Percentiles rank a stretch among this genome's conserved stretches.
These are phyloP conservation scores for Pseudozyma pruni DNA, from an alignment of 1,284 basidiomycete genomes.

Conservation along the genomic window DNA sequence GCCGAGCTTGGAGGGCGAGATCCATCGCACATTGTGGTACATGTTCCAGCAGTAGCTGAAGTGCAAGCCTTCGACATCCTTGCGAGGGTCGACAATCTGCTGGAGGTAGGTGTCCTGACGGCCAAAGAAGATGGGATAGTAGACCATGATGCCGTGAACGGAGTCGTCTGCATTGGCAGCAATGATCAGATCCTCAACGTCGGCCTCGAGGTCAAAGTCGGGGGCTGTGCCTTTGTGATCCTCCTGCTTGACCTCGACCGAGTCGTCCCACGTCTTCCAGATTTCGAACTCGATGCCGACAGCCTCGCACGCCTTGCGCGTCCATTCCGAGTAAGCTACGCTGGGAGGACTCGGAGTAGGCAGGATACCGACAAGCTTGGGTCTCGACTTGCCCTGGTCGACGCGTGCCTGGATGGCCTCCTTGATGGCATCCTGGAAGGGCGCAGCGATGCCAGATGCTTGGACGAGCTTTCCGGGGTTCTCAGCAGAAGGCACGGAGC, in stretches of 20 bases:
- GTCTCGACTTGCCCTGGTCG: constrained; percentile 66
- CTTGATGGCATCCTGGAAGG: constrained; percentile 60
- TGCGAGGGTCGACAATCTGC: constrained; percentile 90
- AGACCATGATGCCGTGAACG: constrained; percentile 94
- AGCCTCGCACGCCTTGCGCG: constrained; percentile 86
- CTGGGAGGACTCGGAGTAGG: constrained; percentile 88
- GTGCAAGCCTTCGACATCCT: constrained; percentile 96
- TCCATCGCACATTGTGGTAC: constrained; percentile 68
- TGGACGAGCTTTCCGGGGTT: constrained; percentile 63
- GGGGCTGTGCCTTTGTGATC: constrained; percentile 74
- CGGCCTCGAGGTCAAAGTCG: constrained; percentile 83
- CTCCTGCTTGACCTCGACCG: constrained; percentile 67
- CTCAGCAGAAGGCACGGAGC: constrained; percentile 47
- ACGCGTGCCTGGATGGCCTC: constrained; percentile 52
- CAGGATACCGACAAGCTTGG: constrained; percentile 90
- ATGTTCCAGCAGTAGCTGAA: constrained; percentile 72
- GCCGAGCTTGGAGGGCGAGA: constrained; percentile 61
- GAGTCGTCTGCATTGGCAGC: constrained; percentile 81
- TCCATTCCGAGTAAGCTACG: constrained; percentile 91
- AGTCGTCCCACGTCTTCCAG: constrained; percentile 67
- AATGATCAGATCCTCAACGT: constrained; percentile 67
- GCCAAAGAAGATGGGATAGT: constrained; percentile 69
- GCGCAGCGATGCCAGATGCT: constrained; percentile 61
- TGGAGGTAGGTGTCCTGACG: constrained; percentile 93
- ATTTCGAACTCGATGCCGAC: constrained; percentile 86